phyloP scores from a whole-genome alignment of 2,329 filamentous ascomycete genomes.

The Proliferodiscus dingleyae region DNA sequence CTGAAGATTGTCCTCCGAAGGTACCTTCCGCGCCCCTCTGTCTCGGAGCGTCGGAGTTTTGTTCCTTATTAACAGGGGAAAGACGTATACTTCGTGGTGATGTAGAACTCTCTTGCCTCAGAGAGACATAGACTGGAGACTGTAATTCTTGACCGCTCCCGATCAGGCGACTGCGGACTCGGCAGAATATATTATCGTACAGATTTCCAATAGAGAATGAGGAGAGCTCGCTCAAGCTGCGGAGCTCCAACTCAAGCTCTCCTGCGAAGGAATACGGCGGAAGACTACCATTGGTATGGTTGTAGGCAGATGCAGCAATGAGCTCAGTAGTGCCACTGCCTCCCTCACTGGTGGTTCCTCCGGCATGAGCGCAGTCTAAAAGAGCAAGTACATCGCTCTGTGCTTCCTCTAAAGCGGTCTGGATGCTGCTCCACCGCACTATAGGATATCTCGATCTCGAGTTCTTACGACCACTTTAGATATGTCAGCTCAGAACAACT shows the following conservation, averaged over 20 bases:
- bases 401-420: slow-evolving; percentile 15
- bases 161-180: slow-evolving; percentile 11
- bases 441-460: slow-evolving; percentile 6
- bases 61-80: slow-evolving; percentile 4
- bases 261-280: slow-evolving; percentile 12
- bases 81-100: slow-evolving; percentile 21
- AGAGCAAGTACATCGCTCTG: slow-evolving; percentile 18
- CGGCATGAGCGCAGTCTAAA: slow-evolving; percentile 17
- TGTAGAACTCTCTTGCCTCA: slow-evolving; percentile 11
- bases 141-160: slow-evolving; percentile 9
- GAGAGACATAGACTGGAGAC: slow-evolving; percentile 13
- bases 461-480: slow-evolving; percentile 4
- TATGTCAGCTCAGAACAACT: neutral
- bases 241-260: slow-evolving; percentile 16
- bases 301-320: slow-evolving; percentile 17
- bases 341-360: slow-evolving; percentile 1
- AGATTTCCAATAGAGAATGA: slow-evolving; percentile 22
- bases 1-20: slow-evolving; percentile 9
- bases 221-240: slow-evolving; percentile 17
- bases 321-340: slow-evolving; percentile 18
- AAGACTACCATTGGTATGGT: neutral
- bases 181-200: slow-evolving; percentile 21
- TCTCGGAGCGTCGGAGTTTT: neutral
- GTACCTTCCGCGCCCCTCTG: neutral
- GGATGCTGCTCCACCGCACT: slow-evolving; percentile 17